Conservation (phyloP, 257 asterid species). For the Solanum tacnaense region DNA sequence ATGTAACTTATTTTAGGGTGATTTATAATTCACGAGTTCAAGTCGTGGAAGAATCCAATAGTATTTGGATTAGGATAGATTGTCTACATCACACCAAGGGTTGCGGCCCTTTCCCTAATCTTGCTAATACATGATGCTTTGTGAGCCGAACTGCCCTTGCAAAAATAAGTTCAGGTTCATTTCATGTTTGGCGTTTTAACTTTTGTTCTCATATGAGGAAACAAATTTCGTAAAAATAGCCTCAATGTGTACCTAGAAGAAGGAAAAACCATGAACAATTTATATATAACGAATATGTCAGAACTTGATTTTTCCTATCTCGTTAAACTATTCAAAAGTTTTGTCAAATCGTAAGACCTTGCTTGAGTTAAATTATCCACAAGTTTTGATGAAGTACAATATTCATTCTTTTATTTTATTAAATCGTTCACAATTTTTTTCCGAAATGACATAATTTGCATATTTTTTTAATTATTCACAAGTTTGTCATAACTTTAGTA, state of each 20-base stretch:
- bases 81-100: neutral
- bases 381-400: neutral
- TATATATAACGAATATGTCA: too few species aligned
- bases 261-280: neutral
- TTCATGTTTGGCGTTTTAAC: neutral
- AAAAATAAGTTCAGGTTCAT: neutral
- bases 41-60: neutral
- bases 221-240: neutral
- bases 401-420: neutral
- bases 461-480: neutral
- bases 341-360: neutral
- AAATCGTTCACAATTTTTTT: neutral
- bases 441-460: neutral
- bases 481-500: neutral
- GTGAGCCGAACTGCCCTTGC: accelerated
- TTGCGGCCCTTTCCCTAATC: neutral
- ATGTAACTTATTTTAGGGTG: neutral
- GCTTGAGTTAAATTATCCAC: neutral
- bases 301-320: neutral
- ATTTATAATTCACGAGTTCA: neutral
- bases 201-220: neutral
- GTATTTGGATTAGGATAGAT: neutral
- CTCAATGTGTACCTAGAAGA: neutral
- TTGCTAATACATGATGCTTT: neutral
- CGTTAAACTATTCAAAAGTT: neutral